A percentile compares a stretch with the other conserved stretches of the same genome.
These are phyloP conservation scores for Gossypium anomalum DNA, from an alignment of 345 rosid genomes.

Conservation along the genomic window DNA sequence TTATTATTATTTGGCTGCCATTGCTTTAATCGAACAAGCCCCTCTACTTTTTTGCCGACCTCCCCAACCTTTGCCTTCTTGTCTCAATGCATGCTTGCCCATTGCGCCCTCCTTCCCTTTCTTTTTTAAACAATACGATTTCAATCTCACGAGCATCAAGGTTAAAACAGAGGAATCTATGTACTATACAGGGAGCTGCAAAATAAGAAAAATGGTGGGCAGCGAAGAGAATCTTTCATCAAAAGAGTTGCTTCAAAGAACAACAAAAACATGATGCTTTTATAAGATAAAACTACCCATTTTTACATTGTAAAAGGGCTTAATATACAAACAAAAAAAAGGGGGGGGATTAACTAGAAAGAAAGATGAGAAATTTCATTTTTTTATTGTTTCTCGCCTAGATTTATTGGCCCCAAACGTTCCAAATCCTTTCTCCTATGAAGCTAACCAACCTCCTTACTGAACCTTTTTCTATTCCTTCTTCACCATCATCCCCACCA, in stretches of 20 bases:
- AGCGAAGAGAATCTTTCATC: not conserved
- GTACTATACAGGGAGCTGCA: not conserved
- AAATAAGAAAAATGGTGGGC: not conserved
- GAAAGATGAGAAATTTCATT: not conserved
- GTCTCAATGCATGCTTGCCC: no score
- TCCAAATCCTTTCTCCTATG: constrained; percentile 72
- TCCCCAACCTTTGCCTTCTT: no score
- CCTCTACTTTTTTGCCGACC: no score
- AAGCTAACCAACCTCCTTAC: constrained; percentile 49
- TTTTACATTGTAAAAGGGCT: constrained; percentile 10
- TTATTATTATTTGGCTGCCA: no score
- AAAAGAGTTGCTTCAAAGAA: not conserved
- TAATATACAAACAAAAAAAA: not conserved
- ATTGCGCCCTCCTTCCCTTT: no score
- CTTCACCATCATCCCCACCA: constrained; percentile 18
- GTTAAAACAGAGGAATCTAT: no score
- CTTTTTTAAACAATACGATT: no score
- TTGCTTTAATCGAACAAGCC: no score
- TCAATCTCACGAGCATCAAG: no score
- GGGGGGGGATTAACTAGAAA: not conserved
- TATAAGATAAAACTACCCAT: constrained; percentile 5
- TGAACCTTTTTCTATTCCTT: constrained; percentile 39
- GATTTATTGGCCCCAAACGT: constrained; percentile 49
- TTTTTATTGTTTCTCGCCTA: constrained; percentile 3
- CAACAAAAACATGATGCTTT: constrained; percentile 6